Percentiles rank a stretch among this genome's conserved stretches.
phyloP scores from a whole-genome alignment of 768 basidiomycete species.

The Tricholoma matsutake region DNA sequence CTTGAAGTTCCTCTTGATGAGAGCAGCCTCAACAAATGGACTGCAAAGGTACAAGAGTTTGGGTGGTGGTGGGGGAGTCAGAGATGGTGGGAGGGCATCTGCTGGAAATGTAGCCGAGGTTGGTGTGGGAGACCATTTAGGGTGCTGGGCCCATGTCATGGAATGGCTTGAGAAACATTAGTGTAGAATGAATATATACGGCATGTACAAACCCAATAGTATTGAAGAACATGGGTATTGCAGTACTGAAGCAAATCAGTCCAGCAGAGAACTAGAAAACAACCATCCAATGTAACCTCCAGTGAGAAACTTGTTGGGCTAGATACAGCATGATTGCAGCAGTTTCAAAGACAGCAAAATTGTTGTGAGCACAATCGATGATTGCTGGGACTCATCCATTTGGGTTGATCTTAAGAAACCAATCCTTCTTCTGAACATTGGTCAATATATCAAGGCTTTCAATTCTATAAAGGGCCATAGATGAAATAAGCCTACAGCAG shows the following conservation, averaged over 20 bases:
- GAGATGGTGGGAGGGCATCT: slow-evolving; percentile 41
- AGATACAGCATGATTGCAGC: slow-evolving; percentile 83
- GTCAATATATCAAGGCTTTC: background rate
- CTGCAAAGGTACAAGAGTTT: slow-evolving; percentile 88
- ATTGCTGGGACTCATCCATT: slow-evolving; percentile 72
- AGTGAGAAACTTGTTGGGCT: slow-evolving; percentile 38
- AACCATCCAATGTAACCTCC: background rate
- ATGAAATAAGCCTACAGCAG: background rate
- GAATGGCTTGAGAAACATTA: slow-evolving; percentile 48
- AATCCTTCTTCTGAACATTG: slow-evolving; percentile 21
- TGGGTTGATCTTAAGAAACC: slow-evolving; percentile 74
- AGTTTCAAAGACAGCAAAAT: slow-evolving; percentile 73
- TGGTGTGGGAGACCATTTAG: slow-evolving; percentile 73
- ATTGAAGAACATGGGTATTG: slow-evolving; percentile 72
- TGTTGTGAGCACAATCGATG: slow-evolving; percentile 54
- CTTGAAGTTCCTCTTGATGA: slow-evolving; percentile 98
- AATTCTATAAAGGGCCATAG: background rate
- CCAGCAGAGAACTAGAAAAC: slow-evolving; percentile 11
- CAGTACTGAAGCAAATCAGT: slow-evolving; percentile 33
- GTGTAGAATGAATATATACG: background rate
- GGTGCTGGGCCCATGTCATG: slow-evolving; percentile 71
- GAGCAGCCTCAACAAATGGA: slow-evolving; percentile 94
- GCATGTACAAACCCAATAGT: slow-evolving; percentile 60
- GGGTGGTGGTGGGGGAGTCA: slow-evolving; percentile 15
- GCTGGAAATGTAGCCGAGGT: slow-evolving; percentile 59